Percentiles rank a stretch among this genome's conserved stretches.
Conservation (phyloP, 768 basidiomycete species). For the Lactifluus volemus region DNA sequence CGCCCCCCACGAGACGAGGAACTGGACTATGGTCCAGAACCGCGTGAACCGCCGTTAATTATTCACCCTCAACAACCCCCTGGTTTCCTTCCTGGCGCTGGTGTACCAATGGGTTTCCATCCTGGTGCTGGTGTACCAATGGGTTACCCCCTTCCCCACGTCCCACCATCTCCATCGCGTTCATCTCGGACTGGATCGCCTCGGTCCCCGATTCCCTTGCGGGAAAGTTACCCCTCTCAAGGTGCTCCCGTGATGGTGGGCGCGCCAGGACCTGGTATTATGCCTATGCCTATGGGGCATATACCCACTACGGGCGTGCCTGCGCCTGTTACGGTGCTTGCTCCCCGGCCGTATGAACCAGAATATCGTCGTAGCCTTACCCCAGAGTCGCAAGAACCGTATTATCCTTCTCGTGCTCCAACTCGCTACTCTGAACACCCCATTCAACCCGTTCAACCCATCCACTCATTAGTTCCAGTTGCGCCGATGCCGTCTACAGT, state of each 20-base stretch:
- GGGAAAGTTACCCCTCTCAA: neutral
- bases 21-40: neutral
- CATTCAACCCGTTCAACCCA: neutral
- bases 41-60: conserved; percentile 5
- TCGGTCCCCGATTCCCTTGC: neutral
- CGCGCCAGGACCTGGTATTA: neutral
- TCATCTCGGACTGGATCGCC: neutral
- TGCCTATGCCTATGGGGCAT: neutral
- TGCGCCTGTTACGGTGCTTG: neutral
- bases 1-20: neutral
- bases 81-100: neutral
- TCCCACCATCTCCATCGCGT: neutral
- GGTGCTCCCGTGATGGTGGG: neutral
- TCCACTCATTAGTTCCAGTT: neutral
- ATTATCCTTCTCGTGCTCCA: neutral
- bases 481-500: neutral
- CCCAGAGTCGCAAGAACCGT: neutral
- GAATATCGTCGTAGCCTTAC: neutral
- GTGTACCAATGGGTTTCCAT: too few relatives aligned
- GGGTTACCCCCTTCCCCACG: neutral
- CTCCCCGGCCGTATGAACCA: neutral
- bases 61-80: neutral
- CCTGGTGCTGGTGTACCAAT: too few relatives aligned
- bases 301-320: neutral
- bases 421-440: neutral